Percentiles rank a stretch among this genome's conserved stretches.
phyloP scores from a whole-genome alignment of 345 rosid genomes.

The Balakata baccata region DNA sequence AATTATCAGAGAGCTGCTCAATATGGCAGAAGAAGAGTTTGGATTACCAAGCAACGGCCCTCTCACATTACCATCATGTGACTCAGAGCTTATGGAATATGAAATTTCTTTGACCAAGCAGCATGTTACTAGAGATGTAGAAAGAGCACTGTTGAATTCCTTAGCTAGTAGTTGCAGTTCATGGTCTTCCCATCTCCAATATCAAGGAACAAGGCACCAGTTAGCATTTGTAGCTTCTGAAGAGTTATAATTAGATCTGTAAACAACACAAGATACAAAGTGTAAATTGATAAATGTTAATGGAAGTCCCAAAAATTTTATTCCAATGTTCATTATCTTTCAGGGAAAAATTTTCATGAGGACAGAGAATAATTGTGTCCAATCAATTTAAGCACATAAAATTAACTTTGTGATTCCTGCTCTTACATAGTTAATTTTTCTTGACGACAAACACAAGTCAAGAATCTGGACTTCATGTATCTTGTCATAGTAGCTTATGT shows the following conservation, averaged over 20 bases:
- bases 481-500: too few species aligned
- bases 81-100: constrained; percentile 11
- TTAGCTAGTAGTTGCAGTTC: background rate
- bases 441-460: too few species aligned
- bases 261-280: too few species aligned
- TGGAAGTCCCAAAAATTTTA: too few species aligned
- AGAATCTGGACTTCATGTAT: too few species aligned
- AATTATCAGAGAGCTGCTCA: background rate
- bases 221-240: constrained; percentile 1
- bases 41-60: background rate
- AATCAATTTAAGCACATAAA: too few species aligned
- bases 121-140: constrained; percentile 6
- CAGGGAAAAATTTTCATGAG: too few species aligned
- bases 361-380: too few species aligned
- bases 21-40: constrained; percentile 10
- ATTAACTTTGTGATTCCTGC: too few species aligned
- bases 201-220: background rate
- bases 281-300: too few species aligned
- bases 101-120: constrained; percentile 9
- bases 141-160: background rate
- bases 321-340: too few species aligned
- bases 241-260: background rate
- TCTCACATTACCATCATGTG: constrained; percentile 7
- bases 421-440: too few species aligned
- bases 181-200: background rate